phyloP scores from a whole-genome alignment of 2,329 filamentous ascomycete genomes.

The Microdochium paspali region DNA sequence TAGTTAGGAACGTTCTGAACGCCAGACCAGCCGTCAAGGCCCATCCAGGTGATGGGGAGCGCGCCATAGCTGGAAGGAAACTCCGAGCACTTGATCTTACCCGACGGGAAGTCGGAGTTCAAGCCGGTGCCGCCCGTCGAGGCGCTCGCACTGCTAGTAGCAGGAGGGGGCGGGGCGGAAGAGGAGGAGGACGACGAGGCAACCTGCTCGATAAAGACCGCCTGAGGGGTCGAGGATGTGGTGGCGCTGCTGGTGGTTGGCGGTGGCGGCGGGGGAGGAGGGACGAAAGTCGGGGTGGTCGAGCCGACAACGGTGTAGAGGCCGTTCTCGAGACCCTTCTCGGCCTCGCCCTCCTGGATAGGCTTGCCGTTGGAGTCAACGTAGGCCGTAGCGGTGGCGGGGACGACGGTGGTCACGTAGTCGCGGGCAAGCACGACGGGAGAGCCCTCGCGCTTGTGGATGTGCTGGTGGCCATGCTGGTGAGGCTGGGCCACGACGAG shows the following conservation, averaged over 20 bases:
- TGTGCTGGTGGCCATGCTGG: conserved; percentile 49
- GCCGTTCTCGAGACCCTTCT: conserved; percentile 62
- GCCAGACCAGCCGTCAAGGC: conserved; percentile 67
- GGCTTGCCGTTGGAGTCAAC: conserved; percentile 51
- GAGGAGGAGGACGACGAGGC: conserved; percentile 25
- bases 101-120: conserved; percentile 64
- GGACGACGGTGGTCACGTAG: conserved; percentile 43
- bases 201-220: conserved; percentile 19
- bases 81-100: conserved; percentile 55
- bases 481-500: conserved; percentile 49
- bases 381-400: conserved; percentile 61
- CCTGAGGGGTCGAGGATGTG: conserved; percentile 17
- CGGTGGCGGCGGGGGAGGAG: conserved; percentile 25
- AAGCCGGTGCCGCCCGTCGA: conserved; percentile 40
- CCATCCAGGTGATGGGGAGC: conserved; percentile 57
- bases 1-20: conserved; percentile 57
- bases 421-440: conserved; percentile 37
- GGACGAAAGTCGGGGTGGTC: conserved; percentile 40
- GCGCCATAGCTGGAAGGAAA: conserved; percentile 83
- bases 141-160: conserved; percentile 17
- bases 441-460: conserved; percentile 43
- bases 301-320: conserved; percentile 58
- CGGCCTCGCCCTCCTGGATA: conserved; percentile 55
- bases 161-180: conserved; percentile 20
- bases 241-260: too few species aligned